Conservation (phyloP, 2,329 filamentous ascomycete genomes). For the Talaromyces islandicus region DNA sequence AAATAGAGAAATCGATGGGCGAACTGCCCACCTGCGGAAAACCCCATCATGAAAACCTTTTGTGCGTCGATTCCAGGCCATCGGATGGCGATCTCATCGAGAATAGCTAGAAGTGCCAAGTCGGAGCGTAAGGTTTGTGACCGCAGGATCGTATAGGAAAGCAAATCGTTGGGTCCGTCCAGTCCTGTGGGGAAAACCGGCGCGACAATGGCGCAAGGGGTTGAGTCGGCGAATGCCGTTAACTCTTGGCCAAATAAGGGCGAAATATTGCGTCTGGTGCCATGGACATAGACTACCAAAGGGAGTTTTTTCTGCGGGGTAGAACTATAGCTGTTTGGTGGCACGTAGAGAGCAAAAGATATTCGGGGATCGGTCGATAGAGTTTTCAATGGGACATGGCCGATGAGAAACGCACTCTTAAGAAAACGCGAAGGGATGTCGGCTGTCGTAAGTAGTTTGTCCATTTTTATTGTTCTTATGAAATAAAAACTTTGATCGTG, state of each 20-base stretch:
- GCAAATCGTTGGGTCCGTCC: conserved; percentile 23
- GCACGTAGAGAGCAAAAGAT: conserved; percentile 24
- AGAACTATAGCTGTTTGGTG: conserved; percentile 16
- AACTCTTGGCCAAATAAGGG: conserved; percentile 11
- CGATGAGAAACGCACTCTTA: conserved; percentile 18
- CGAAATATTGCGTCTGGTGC: conserved; percentile 19
- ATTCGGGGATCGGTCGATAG: conserved; percentile 20
- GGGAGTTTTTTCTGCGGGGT: conserved; percentile 14
- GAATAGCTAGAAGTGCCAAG: conserved; percentile 21
- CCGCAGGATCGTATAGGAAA: conserved; percentile 23
- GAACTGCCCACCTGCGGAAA: conserved; percentile 28
- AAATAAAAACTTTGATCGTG: background rate
- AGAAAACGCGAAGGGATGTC: conserved; percentile 16
- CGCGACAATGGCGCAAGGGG: conserved; percentile 21
- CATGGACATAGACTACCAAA: conserved; percentile 24
- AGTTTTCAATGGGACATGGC: conserved; percentile 17
- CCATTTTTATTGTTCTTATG: background rate
- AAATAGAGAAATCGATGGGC: conserved; percentile 27
- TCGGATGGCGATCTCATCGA: conserved; percentile 22
- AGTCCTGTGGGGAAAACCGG: conserved; percentile 27
- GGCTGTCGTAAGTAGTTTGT: background rate
- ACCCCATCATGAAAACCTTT: conserved; percentile 23
- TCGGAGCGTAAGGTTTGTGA: conserved; percentile 20
- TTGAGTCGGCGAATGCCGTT: conserved; percentile 18
- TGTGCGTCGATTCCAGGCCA: conserved; percentile 24